These are phyloP conservation scores for Vararia minispora DNA, from an alignment of 768 basidiomycete species.

Conservation along the genomic window DNA sequence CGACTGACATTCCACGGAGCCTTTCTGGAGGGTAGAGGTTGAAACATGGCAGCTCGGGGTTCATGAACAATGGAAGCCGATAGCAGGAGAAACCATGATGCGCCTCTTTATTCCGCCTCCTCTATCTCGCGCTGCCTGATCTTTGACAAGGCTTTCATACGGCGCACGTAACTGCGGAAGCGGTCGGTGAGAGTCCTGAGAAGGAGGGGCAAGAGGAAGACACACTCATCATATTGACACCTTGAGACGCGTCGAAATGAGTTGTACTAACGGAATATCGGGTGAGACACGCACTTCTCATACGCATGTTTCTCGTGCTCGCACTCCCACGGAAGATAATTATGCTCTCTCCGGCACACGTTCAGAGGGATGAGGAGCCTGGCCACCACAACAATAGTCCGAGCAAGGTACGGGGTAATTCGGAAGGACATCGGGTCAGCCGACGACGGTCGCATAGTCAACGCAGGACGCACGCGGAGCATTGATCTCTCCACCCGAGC, in stretches of 20 bases:
- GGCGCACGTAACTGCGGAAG: constrained; percentile 59
- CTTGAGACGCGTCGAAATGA: constrained; percentile 27
- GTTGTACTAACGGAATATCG: not conserved
- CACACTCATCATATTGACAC: constrained; percentile 90
- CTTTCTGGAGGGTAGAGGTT: no score
- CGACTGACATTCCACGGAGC: no score
- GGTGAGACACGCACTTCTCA: constrained; percentile 53
- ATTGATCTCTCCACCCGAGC: constrained; percentile 78
- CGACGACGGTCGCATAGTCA: not conserved
- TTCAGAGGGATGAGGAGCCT: constrained; percentile 86
- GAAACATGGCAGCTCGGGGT: no score
- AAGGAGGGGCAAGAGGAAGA: constrained; percentile 5
- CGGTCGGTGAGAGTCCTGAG: constrained; percentile 2
- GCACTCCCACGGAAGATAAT: constrained; percentile 88
- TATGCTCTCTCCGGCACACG: constrained; percentile 65
- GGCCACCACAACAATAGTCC: constrained; percentile 5
- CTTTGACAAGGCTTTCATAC: constrained; percentile 78
- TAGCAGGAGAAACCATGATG: not conserved
- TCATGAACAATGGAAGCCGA: no score
- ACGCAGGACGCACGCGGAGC: constrained; percentile 64
- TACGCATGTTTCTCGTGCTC: constrained; percentile 80
- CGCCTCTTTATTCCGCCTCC: constrained; percentile 21
- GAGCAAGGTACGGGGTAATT: not conserved
- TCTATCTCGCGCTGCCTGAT: constrained; percentile 42
- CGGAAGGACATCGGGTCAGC: not conserved